A percentile compares a stretch with the other conserved stretches of the same genome.
Conservation (phyloP, 1,139 yeast species). For the Williopsis jadinii region DNA sequence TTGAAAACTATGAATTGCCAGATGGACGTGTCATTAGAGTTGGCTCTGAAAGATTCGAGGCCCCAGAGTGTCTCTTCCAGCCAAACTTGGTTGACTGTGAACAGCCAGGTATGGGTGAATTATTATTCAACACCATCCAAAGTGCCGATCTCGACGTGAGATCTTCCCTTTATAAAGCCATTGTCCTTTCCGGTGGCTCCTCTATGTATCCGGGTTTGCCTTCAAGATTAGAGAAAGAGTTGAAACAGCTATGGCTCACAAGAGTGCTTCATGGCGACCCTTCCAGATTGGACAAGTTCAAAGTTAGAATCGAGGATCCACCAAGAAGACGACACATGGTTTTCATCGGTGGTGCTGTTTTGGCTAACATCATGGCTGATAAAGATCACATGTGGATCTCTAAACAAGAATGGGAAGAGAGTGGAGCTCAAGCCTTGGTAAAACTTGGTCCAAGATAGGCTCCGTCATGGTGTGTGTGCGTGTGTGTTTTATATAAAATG, state of each 20-base stretch:
- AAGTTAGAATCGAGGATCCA: slow-evolving; percentile 96
- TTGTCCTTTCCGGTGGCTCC: slow-evolving; percentile 95
- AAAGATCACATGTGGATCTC: slow-evolving; percentile 98
- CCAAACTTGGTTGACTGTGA: slow-evolving; percentile 96
- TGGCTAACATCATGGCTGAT: slow-evolving; percentile 97
- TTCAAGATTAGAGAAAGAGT: slow-evolving; percentile 88
- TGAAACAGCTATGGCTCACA: slow-evolving; percentile 93
- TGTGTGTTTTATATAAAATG: too few relatives aligned
- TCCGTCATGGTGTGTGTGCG: too few relatives aligned
- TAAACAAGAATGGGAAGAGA: slow-evolving; percentile 96
- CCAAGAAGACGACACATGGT: slow-evolving; percentile 99
- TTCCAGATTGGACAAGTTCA: slow-evolving; percentile 79
- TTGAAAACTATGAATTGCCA: slow-evolving; percentile 87
- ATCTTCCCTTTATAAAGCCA: slow-evolving; percentile 81
- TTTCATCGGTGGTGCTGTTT: slow-evolving; percentile 96
- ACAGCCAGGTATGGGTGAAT: slow-evolving; percentile 95
- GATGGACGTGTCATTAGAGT: slow-evolving; percentile 93
- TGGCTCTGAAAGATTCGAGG: slow-evolving; percentile 95
- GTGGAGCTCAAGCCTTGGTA: slow-evolving; percentile 66
- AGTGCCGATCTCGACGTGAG: slow-evolving; percentile 92
- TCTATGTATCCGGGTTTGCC: slow-evolving; percentile 99
- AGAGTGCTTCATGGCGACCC: slow-evolving; percentile 85
- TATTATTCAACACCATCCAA: slow-evolving; percentile 86
- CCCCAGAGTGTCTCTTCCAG: slow-evolving; percentile 97
- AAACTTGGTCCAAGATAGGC: slow-evolving; percentile 86